These are phyloP conservation scores for Osmozyma mogii DNA, from an alignment of 805 yeast species.

Conservation along the genomic window DNA sequence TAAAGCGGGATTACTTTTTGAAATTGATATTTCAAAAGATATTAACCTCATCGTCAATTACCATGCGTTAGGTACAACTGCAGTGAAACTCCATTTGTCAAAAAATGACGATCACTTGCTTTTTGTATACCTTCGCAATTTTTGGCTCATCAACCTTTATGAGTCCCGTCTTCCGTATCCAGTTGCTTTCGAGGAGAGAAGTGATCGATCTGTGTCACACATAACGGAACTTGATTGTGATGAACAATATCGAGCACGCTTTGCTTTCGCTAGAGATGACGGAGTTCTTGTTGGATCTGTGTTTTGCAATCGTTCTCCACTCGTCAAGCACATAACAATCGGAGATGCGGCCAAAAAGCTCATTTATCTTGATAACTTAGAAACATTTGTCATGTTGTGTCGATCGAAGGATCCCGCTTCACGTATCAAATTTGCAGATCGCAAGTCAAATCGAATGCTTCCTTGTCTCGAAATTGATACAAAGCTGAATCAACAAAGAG, in stretches of 20 bases:
- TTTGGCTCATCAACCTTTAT: conserved; percentile 27
- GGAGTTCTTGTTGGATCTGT: conserved; percentile 26
- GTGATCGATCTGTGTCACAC: conserved; percentile 19
- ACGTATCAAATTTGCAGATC: conserved; percentile 27
- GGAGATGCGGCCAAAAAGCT: conserved; percentile 28
- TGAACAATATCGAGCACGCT: conserved; percentile 5
- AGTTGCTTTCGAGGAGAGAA: conserved; percentile 28
- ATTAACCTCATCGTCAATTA: too few species aligned
- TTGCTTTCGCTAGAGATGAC: conserved; percentile 26
- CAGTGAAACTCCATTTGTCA: conserved; percentile 14
- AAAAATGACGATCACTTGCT: conserved; percentile 14
- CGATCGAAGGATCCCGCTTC: conserved; percentile 18
- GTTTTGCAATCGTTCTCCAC: conserved; percentile 16
- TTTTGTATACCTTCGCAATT: conserved; percentile 17
- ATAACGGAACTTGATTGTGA: conserved; percentile 11
- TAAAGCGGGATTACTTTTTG: too few species aligned
- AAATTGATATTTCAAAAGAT: too few species aligned
- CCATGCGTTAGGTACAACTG: conserved; percentile 22
- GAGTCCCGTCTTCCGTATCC: conserved; percentile 20
- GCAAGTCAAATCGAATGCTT: conserved; percentile 19
- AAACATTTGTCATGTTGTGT: conserved; percentile 24
- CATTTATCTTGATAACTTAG: conserved; percentile 19
- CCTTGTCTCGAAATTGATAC: conserved; percentile 16
- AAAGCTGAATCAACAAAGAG: conserved; percentile 3
- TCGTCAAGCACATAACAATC: conserved; percentile 20